Evolutionary conservation across 2,329 filamentous ascomycete genomes (phyloP).

Genomic region (Phialophora chinensis): DNA sequence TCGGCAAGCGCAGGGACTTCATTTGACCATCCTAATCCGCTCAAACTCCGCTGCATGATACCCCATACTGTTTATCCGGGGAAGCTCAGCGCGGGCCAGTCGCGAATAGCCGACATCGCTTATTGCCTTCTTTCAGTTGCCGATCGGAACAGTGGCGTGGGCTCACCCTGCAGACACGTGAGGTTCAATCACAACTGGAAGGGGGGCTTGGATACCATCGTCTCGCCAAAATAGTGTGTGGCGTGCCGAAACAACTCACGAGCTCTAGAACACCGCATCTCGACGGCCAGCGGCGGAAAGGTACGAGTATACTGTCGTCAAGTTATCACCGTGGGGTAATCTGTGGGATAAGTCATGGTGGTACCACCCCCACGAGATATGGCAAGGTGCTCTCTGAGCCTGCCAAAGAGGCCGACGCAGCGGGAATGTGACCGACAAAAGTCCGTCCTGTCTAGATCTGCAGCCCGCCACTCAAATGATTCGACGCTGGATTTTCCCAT

Average conservation of each 20-base stretch:
- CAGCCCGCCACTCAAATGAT: background rate
- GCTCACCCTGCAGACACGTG: background rate
- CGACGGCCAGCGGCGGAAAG: background rate
- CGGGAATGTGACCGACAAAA: slow-evolving; percentile 7
- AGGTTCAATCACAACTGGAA: background rate
- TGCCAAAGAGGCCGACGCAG: background rate
- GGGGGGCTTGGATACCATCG: background rate
- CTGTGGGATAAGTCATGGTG: background rate
- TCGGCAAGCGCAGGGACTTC: background rate
- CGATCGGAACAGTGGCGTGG: background rate
- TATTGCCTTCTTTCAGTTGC: slow-evolving; percentile 1
- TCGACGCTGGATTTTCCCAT: background rate
- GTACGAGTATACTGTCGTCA: background rate
- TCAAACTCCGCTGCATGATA: background rate
- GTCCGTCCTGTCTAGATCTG: slow-evolving; percentile 1
- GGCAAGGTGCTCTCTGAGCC: slow-evolving; percentile 1
- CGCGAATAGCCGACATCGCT: background rate
- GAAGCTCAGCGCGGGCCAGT: background rate
- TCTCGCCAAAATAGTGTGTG: background rate
- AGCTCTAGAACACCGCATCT: background rate
- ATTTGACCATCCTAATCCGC: background rate
- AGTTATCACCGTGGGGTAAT: background rate
- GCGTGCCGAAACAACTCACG: background rate
- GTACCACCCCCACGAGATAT: background rate
- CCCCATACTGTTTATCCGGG: background rate